Percentiles rank a stretch among this genome's conserved stretches.
phyloP scores from a whole-genome alignment of 805 yeast genomes.

The Priceomyces castillae region DNA sequence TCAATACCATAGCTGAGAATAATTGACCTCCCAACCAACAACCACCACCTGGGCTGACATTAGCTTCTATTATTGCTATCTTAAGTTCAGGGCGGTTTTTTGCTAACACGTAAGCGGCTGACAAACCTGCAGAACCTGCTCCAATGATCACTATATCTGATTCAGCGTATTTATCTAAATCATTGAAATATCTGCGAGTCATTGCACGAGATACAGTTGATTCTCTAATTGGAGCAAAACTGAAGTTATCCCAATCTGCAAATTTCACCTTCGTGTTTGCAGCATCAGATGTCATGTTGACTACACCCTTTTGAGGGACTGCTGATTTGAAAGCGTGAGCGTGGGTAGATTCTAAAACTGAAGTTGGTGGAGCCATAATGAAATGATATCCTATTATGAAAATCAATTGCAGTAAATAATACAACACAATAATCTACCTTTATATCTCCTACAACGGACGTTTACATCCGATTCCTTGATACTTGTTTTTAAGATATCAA shows the following conservation, averaged over 20 bases:
- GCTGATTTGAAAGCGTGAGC: not conserved
- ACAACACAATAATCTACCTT: too few species aligned
- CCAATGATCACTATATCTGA: constrained; percentile 74
- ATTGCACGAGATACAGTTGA: constrained; percentile 78
- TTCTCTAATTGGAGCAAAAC: constrained; percentile 72
- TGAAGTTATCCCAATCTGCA: constrained; percentile 67
- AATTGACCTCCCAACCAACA: constrained; percentile 77
- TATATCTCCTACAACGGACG: too few species aligned
- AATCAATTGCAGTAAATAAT: too few species aligned
- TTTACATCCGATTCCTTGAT: too few species aligned
- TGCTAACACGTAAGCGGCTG: constrained; percentile 73
- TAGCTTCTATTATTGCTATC: constrained; percentile 70
- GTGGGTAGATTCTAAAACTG: not conserved
- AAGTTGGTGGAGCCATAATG: constrained; percentile 4
- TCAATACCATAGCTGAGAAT: constrained; percentile 74
- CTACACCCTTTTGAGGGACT: constrained; percentile 6
- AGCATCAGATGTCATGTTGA: constrained; percentile 18
- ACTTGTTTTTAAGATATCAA: too few species aligned
- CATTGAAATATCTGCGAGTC: constrained; percentile 72
- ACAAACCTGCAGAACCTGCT: constrained; percentile 74
- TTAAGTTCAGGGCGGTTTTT: constrained; percentile 73
- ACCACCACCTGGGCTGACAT: constrained; percentile 80
- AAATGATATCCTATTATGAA: not conserved
- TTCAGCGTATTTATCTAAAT: constrained; percentile 70
- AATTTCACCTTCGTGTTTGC: constrained; percentile 25